Evolutionary conservation across 2,329 filamentous ascomycete genomes (phyloP), one percentile per base, ranked within the genome.

Genomic region (Calonectria hawksworthii): DNA sequence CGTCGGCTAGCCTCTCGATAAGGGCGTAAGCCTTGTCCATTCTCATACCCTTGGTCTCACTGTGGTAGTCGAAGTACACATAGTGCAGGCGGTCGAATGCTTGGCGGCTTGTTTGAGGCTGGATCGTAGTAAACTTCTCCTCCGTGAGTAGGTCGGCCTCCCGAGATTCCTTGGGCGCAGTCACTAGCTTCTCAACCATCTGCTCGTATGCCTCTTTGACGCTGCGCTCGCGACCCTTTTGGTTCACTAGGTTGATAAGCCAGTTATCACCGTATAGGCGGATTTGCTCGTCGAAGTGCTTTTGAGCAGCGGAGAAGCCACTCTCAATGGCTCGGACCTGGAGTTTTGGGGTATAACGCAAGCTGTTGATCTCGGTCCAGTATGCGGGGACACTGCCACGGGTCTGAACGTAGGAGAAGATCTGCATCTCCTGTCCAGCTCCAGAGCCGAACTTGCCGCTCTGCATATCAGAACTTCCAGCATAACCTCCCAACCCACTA

Each of bases 31-130:
- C 96, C 64, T 96, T 95, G 84, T 99, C 94, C 94, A 97, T 98
- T 82, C 94, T 93, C 81, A 98, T 90, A 47, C 96, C 96, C 86
- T 98, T 98, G 65, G 98, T 99, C 86, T 99, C 97, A 82, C 94
- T 96, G 87, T 99, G 98, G 85, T 98, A 99, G 87, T 99, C 97
- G 83, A 99, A 99, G 88, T 99, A 99, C 80, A 99, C 87, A 85
- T 99, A 99, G 86, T 99, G 96, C 56, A 99, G 88, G 56, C 93
- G 93, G 84, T 98, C 96, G 84, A 94, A 94, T 76, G 93, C 89
- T 76, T 94, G 85, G 64, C 77, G 91, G 73, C 88, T 87, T 63
- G 88, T 88, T 59, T 91, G 87, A 80, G 88, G 88, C 82, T 98
- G 94, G 76, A 98, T 92, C 36, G 93, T 89, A 81, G 93, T 94